A percentile compares a stretch with the other conserved stretches of the same genome.
Conservation (phyloP, 2,329 filamentous ascomycete genomes). For the Thelonectria blattea region DNA sequence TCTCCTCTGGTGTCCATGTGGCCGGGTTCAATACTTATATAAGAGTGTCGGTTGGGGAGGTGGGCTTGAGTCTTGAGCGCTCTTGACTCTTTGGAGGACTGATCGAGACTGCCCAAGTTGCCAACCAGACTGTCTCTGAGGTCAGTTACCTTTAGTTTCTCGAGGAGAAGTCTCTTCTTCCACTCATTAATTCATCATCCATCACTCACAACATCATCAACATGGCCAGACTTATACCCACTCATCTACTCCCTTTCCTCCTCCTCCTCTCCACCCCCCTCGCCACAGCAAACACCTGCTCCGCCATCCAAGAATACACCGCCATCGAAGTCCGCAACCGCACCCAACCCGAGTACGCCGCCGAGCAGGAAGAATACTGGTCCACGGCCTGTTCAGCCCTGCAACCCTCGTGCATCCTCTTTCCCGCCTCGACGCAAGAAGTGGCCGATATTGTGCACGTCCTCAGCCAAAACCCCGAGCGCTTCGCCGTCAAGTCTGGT, state of each 20-base stretch:
- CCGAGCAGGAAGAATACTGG: slow-evolving; percentile 52
- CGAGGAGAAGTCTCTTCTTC: no score
- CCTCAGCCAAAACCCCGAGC: slow-evolving; percentile 52
- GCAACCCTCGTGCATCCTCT: slow-evolving; percentile 54
- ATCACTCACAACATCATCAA: neutral
- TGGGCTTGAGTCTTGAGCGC: no score
- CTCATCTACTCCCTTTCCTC: neutral
- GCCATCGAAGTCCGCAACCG: slow-evolving; percentile 1
- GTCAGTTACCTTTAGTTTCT: no score
- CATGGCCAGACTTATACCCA: neutral
- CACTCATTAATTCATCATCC: no score
- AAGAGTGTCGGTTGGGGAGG: no score
- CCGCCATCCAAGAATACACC: slow-evolving; percentile 3
- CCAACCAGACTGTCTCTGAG: no score
- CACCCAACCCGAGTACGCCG: slow-evolving; percentile 42
- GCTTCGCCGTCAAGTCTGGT: slow-evolving; percentile 62
- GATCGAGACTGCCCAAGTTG: no score
- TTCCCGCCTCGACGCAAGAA: slow-evolving; percentile 53
- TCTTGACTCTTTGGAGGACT: no score
- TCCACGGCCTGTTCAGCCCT: slow-evolving; percentile 51
- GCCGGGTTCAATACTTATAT: no score
- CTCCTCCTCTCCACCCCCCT: neutral
- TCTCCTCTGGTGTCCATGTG: no score
- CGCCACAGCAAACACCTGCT: slow-evolving; percentile 16
- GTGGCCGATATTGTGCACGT: slow-evolving; percentile 59